Conservation (phyloP, 495 filamentous ascomycete genomes). For the Hypoxylon cercidicola region DNA sequence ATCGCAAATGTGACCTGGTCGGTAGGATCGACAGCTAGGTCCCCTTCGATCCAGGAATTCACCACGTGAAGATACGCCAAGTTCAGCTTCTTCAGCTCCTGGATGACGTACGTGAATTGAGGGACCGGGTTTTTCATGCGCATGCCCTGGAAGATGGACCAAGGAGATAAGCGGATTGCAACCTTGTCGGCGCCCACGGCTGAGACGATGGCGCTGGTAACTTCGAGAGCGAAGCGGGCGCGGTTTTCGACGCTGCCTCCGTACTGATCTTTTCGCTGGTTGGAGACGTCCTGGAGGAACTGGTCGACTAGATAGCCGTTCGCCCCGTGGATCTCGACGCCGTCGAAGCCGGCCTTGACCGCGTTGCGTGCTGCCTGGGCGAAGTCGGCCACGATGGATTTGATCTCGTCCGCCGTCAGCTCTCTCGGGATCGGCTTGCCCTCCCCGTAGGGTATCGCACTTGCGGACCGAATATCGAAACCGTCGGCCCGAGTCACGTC, state of each 20-base stretch:
- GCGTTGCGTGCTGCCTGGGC: slow-evolving; percentile 67
- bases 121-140: slow-evolving; percentile 59
- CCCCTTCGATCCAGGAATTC: slow-evolving; percentile 53
- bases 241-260: slow-evolving; percentile 76
- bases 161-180: slow-evolving; percentile 71
- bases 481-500: slow-evolving; percentile 49
- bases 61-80: slow-evolving; percentile 73
- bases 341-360: slow-evolving; percentile 75
- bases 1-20: slow-evolving; percentile 37
- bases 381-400: slow-evolving; percentile 59
- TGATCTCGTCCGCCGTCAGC: slow-evolving; percentile 67
- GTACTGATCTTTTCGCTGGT: slow-evolving; percentile 70
- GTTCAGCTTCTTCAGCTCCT: slow-evolving; percentile 58
- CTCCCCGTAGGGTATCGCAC: slow-evolving; percentile 55
- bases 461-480: slow-evolving; percentile 54
- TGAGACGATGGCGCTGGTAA: slow-evolving; percentile 63
- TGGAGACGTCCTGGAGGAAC: slow-evolving; percentile 70
- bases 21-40: neutral
- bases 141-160: slow-evolving; percentile 70
- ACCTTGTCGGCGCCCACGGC: slow-evolving; percentile 71
- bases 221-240: slow-evolving; percentile 67
- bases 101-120: slow-evolving; percentile 66
- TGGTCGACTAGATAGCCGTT: slow-evolving; percentile 82
- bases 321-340: slow-evolving; percentile 76
- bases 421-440: slow-evolving; percentile 56